Evolutionary conservation across 345 rosid species (phyloP).

Genomic region (Barbarea vulgaris): DNA sequence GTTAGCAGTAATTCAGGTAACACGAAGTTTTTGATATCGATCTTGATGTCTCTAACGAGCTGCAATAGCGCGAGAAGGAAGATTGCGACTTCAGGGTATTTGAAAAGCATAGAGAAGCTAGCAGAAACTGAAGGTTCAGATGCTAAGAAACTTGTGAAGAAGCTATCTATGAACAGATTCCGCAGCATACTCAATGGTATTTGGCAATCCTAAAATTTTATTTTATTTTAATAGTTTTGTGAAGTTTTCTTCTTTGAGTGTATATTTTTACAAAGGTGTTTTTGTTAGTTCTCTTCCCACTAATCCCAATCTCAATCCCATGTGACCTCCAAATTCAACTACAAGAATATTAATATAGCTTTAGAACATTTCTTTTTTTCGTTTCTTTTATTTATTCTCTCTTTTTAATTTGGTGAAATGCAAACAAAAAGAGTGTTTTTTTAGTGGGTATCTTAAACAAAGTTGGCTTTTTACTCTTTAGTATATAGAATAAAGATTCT

Average conservation of each 20-base stretch:
- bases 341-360: conserved; percentile 38
- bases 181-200: conserved; percentile 72
- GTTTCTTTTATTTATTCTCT: conserved; percentile 13
- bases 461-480: conserved; percentile 17
- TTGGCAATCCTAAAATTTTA: conserved; percentile 62
- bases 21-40: conserved; percentile 66
- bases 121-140: conserved; percentile 80
- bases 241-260: conserved; percentile 39
- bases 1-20: conserved; percentile 47
- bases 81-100: conserved; percentile 70
- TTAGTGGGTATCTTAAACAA: conserved; percentile 26
- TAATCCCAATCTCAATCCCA: conserved; percentile 31
- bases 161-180: conserved; percentile 69
- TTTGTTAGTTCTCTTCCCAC: conserved; percentile 42
- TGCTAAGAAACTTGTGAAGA: conserved; percentile 84
- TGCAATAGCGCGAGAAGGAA: conserved; percentile 78
- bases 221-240: conserved; percentile 28
- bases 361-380: conserved; percentile 27
- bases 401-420: conserved; percentile 33
- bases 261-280: conserved; percentile 42
- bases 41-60: conserved; percentile 66
- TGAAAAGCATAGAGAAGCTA: conserved; percentile 83
- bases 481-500: conserved; percentile 28
- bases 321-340: conserved; percentile 40
- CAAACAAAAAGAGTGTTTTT: conserved; percentile 29